Evolutionary conservation across 441 rosid genomes (phyloP).

Genomic region (Aquilaria agallochum): DNA sequence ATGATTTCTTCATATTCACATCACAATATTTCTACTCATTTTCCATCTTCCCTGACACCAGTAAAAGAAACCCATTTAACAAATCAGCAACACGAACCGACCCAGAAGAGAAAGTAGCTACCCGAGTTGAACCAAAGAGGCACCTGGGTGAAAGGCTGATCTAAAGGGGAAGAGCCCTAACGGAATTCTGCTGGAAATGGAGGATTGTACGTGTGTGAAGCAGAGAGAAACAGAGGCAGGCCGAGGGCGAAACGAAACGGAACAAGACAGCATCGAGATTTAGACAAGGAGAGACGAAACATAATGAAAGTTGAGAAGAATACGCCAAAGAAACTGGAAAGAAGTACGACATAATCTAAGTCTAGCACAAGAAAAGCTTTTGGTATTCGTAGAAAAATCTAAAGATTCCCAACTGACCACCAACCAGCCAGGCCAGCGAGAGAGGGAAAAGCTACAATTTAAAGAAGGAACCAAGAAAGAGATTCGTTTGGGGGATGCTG

Average conservation of each 20-base stretch:
- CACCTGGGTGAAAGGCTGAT: neutral
- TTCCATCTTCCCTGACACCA: slow-evolving; percentile 27
- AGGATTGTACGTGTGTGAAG: slow-evolving; percentile 4
- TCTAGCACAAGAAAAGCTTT: neutral
- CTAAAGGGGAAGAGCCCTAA: slow-evolving; percentile 24
- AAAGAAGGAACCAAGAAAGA: neutral
- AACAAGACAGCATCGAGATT: neutral
- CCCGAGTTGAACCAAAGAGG: neutral
- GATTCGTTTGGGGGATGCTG: slow-evolving; percentile 27
- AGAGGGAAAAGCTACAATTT: neutral
- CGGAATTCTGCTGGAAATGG: slow-evolving; percentile 14
- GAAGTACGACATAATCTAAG: slow-evolving; percentile 1
- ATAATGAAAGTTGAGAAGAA: neutral
- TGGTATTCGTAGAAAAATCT: neutral
- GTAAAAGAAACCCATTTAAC: neutral
- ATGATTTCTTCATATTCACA: slow-evolving; percentile 13
- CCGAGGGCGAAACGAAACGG: neutral
- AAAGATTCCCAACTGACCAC: neutral
- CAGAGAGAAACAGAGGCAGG: slow-evolving; percentile 1
- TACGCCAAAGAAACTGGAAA: slow-evolving; percentile 1
- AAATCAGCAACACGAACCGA: neutral
- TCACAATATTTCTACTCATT: slow-evolving; percentile 14
- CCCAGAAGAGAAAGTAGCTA: neutral
- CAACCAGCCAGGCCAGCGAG: neutral
- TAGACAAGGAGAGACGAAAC: neutral